These are phyloP conservation scores for Candolleomyces aberdarensis DNA, from an alignment of 768 basidiomycete species.

Conservation along the genomic window DNA sequence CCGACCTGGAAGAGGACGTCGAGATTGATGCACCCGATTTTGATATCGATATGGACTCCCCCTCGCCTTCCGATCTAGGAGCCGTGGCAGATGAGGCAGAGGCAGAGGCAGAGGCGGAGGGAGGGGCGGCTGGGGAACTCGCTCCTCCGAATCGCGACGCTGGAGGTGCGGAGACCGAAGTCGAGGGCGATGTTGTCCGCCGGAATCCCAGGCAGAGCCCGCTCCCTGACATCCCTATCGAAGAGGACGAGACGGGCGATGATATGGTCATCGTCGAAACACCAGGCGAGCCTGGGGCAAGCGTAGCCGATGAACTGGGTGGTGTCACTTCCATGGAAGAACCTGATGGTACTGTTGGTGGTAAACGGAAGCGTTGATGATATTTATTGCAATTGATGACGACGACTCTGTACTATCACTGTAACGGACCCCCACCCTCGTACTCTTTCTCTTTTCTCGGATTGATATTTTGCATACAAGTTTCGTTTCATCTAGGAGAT, in stretches of 20 bases:
- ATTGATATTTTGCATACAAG: neutral
- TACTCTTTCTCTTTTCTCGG: neutral
- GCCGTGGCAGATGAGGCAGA: constrained; percentile 11
- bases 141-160: constrained; percentile 18
- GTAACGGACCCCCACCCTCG: neutral
- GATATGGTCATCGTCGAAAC: constrained; percentile 7
- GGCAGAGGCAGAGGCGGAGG: constrained; percentile 3
- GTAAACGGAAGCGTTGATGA: constrained; percentile 31
- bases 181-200: constrained; percentile 27
- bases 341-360: constrained; percentile 31
- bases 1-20: constrained; percentile 94
- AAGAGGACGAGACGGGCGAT: constrained; percentile 16
- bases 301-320: constrained; percentile 9
- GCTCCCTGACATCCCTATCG: constrained; percentile 5
- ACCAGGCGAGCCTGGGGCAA: neutral
- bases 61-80: constrained; percentile 13
- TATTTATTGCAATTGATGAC: neutral
- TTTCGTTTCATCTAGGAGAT: neutral
- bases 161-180: constrained; percentile 36
- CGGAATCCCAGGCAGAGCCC: constrained; percentile 12
- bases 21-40: constrained; percentile 49
- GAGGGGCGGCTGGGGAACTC: constrained; percentile 9
- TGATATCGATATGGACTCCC: constrained; percentile 22
- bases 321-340: constrained; percentile 14
- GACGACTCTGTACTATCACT: neutral